phyloP scores from a whole-genome alignment of 345 rosid genomes.

The Salix caprea region DNA sequence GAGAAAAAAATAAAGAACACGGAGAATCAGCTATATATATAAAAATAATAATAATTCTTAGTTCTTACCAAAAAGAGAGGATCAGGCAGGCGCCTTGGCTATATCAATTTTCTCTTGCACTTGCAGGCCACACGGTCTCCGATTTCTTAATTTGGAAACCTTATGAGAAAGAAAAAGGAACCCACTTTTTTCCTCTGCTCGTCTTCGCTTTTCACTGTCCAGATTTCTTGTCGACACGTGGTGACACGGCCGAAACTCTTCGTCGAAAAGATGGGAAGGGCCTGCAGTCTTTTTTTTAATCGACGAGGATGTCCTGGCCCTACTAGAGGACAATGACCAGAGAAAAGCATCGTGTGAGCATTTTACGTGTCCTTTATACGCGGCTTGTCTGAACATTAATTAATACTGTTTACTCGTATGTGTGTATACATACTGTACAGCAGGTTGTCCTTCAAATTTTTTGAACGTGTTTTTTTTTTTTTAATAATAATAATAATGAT shows the following conservation, averaged over 20 bases:
- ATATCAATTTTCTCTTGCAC: neutral
- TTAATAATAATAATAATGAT: no score
- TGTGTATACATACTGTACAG: no score
- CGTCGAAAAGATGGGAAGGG: neutral
- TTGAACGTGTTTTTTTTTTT: no score
- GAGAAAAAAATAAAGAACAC: neutral
- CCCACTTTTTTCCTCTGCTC: neutral
- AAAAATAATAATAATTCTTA: neutral
- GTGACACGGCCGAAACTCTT: neutral
- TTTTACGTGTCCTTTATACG: neutral
- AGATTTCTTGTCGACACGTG: neutral
- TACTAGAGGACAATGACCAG: neutral
- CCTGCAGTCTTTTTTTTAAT: neutral
- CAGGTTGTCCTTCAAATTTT: no score
- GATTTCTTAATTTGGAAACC: slow-evolving; percentile 41
- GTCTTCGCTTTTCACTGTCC: slow-evolving; percentile 9
- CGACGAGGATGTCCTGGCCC: neutral
- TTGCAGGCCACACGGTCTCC: neutral
- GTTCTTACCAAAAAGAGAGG: slow-evolving; percentile 3
- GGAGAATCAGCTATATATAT: neutral
- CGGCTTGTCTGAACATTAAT: no score
- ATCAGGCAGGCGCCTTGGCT: neutral
- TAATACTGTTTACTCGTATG: no score
- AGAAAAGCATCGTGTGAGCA: neutral
- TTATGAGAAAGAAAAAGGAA: slow-evolving; percentile 15